A percentile compares a stretch with the other conserved stretches of the same genome.
Evolutionary conservation across 108 stramenopile species (phyloP).

Genomic region (Nitzschia sp.): DNA sequence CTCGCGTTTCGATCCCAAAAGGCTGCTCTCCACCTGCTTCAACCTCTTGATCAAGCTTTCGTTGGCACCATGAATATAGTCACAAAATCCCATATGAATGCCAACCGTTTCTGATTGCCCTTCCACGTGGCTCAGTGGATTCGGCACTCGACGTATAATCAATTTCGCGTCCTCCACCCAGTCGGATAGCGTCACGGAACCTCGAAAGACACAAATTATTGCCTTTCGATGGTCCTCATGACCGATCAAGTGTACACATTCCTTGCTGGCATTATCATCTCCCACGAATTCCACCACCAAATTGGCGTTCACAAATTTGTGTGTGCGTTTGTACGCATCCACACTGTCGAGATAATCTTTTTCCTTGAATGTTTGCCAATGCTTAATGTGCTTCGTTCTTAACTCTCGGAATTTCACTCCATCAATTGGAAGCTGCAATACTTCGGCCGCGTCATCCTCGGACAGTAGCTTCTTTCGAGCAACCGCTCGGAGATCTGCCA

Average conservation of each 20-base stretch:
- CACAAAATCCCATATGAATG: slow-evolving; percentile 61
- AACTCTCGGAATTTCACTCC: neutral
- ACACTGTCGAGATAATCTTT: neutral
- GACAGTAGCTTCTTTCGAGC: neutral
- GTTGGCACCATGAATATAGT: slow-evolving; percentile 27
- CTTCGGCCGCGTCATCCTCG: neutral
- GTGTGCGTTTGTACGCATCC: neutral
- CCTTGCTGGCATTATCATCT: neutral
- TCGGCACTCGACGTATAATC: slow-evolving; percentile 31
- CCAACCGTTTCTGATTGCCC: slow-evolving; percentile 27
- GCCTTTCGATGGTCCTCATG: neutral
- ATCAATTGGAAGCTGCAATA: neutral
- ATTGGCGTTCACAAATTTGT: neutral
- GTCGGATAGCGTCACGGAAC: slow-evolving; percentile 56
- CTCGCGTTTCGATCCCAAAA: neutral
- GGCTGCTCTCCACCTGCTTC: neutral
- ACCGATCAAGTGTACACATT: slow-evolving; percentile 10
- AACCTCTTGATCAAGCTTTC: neutral
- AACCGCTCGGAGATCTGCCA: slow-evolving; percentile 3
- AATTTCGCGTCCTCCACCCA: slow-evolving; percentile 61
- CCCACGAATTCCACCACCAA: neutral
- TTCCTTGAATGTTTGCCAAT: neutral
- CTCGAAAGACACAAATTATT: slow-evolving; percentile 61
- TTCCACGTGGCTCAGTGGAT: slow-evolving; percentile 34
- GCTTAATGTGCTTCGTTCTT: slow-evolving; percentile 4